A percentile compares a stretch with the other conserved stretches of the same genome.
Evolutionary conservation across 805 yeast species (phyloP).

Genomic region (Barnettozyma siamensis): DNA sequence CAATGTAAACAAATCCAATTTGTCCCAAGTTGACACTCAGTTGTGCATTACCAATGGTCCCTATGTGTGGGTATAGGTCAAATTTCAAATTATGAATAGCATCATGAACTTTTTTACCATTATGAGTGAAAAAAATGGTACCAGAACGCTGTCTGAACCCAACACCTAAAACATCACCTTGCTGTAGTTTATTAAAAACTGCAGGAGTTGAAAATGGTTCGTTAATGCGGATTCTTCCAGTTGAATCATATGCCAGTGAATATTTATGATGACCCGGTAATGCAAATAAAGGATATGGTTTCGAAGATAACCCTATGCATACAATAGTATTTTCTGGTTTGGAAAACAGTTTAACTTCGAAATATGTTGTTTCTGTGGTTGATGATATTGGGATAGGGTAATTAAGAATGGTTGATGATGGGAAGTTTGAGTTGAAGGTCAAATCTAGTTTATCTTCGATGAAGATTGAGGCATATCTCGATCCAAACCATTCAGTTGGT

Average conservation of each 20-base stretch:
- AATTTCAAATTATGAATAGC: conserved; percentile 64
- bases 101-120: conserved; percentile 83
- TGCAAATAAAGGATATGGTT: conserved; percentile 70
- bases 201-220: conserved; percentile 46
- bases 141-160: conserved; percentile 82
- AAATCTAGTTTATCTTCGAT: conserved; percentile 62
- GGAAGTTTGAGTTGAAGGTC: conserved; percentile 24
- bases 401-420: conserved; percentile 25
- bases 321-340: conserved; percentile 39
- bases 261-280: conserved; percentile 69
- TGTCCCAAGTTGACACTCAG: conserved; percentile 65
- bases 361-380: conserved; percentile 42
- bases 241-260: conserved; percentile 67
- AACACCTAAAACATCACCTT: conserved; percentile 91
- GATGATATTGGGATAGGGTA: conserved; percentile 40
- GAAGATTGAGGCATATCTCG: conserved; percentile 37
- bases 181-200: conserved; percentile 41
- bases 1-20: conserved; percentile 72
- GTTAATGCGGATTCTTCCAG: conserved; percentile 63
- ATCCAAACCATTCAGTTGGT: conserved; percentile 32
- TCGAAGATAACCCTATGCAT: conserved; percentile 62
- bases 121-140: conserved; percentile 85
- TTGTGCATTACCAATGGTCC: conserved; percentile 33
- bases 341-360: conserved; percentile 77
- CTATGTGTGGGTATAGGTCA: conserved; percentile 35